Evolutionary conservation across 2,329 filamentous ascomycete genomes (phyloP).

Genomic region (Helicocarpus griseus): DNA sequence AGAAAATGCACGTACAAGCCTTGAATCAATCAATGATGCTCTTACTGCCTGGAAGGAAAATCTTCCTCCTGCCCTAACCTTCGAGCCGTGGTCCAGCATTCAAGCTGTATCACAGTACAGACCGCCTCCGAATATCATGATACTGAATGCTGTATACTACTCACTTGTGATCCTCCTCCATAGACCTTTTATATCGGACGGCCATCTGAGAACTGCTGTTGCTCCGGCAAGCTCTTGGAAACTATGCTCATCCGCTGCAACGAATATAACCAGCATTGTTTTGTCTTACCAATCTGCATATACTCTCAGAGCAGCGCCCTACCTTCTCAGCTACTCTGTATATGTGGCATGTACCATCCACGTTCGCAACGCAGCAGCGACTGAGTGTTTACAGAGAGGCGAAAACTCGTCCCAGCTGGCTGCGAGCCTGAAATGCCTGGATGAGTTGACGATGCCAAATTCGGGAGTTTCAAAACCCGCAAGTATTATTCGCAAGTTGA

Average conservation of each 20-base stretch:
- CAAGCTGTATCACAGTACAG: constrained; percentile 8
- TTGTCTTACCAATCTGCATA: constrained; percentile 30
- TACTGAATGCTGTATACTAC: constrained; percentile 29
- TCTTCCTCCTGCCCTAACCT: constrained; percentile 19
- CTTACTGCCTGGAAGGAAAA: constrained; percentile 19
- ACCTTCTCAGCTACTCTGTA: constrained; percentile 34
- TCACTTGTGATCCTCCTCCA: constrained; percentile 38
- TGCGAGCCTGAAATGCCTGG: constrained; percentile 22
- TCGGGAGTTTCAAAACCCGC: constrained; percentile 12
- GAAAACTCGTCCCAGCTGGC: constrained; percentile 19
- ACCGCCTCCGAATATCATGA: constrained; percentile 23
- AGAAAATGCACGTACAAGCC: constrained; percentile 17
- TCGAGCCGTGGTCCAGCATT: constrained; percentile 19
- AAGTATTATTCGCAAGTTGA: constrained; percentile 14
- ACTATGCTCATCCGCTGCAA: constrained; percentile 26
- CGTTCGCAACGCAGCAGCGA: constrained; percentile 27
- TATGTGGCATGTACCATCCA: constrained; percentile 37
- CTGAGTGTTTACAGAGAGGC: constrained; percentile 12
- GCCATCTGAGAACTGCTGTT: constrained; percentile 19
- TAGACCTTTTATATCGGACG: constrained; percentile 33
- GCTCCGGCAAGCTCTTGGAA: constrained; percentile 21
- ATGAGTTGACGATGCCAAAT: constrained; percentile 20
- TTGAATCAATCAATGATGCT: constrained; percentile 20
- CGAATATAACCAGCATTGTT: constrained; percentile 28
- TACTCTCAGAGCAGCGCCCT: constrained; percentile 31